Evolutionary conservation across 2,329 filamentous ascomycete species (phyloP).

Genomic region (Dactylellina parvicollis): DNA sequence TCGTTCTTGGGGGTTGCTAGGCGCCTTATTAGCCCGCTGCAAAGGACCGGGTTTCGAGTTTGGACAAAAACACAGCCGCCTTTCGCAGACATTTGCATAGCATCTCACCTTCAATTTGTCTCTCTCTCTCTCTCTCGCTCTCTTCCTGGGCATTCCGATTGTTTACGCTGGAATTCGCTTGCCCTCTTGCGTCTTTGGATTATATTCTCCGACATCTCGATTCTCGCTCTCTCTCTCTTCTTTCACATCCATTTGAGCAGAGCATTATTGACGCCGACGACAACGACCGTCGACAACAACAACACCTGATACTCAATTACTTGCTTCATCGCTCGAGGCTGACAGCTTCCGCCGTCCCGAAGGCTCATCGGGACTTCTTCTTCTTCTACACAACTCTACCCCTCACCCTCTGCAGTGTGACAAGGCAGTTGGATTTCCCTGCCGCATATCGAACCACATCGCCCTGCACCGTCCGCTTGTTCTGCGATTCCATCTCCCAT

Average conservation of each 20-base stretch:
- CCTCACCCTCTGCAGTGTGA: conserved; percentile 28
- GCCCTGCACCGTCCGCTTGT: not conserved
- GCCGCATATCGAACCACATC: conserved; percentile 17
- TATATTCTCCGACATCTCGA: not conserved
- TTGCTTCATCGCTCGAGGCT: not conserved
- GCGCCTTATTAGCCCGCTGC: conserved; percentile 21
- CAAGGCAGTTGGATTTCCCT: conserved; percentile 33
- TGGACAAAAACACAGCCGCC: conserved; percentile 38
- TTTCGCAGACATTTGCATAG: conserved; percentile 19
- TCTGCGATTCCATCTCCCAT: not conserved
- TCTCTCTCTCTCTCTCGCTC: not conserved
- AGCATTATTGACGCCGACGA: not conserved
- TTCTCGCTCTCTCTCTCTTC: not conserved
- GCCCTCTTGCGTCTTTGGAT: too few species aligned
- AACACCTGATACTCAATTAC: not conserved
- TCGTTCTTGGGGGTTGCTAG: conserved; percentile 43
- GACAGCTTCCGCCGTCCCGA: not conserved
- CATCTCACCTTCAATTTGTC: conserved; percentile 15
- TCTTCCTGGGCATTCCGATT: not conserved
- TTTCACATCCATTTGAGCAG: not conserved
- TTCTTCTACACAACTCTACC: too few species aligned
- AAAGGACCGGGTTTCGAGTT: conserved; percentile 17
- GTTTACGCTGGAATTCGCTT: not conserved
- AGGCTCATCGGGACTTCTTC: conserved; percentile 23
- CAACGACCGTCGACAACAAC: not conserved